Base-by-base conservation (phyloP, 176 grass and related monocot genomes). In the Dactylis glomerata region DNA sequence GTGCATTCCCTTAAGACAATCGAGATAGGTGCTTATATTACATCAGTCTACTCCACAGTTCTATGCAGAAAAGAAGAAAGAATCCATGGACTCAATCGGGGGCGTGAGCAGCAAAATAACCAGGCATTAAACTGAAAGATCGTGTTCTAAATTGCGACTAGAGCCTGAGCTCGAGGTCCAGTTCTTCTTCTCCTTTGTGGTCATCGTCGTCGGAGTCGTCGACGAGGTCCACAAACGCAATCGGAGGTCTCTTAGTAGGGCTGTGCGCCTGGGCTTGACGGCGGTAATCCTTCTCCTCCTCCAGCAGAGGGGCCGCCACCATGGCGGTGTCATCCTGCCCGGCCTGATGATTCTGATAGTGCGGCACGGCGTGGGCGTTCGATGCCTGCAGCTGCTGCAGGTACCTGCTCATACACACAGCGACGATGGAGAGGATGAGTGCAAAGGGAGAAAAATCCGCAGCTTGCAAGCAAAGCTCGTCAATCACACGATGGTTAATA, bases 151-250 rank as follows among this genome's bases (percentile, higher is more conserved):
- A 8, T 73, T 44, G 24, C 9, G 24, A 19, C 80, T 88, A 86
- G 58, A 91, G 89, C 55, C 13, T 91, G 56, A 91, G 86, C 62
- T 91, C 89, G 27, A 91, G 10, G 84, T 87, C 85, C 76, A 91
- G 28, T 34, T 82, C 88, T 38, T 89, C 37, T 27, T 10, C 61
- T 3, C 17, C 47, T 8, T n/a, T 13, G 3, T 27, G 16, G 19
- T 5, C 30, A 6, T 4, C 87, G 2, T 85, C 77, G 5, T 89
- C 88, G 23, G 83, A 86, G 51, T 89, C 88, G 51, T 89, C 88
- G 32, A 82, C 71, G 40, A 89, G 88, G 83, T 89, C 54, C 32
- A 89, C 78, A 56, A 85, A 82, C 1, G 71, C 50, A 24, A 89
- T 59, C 17, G 49, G 49, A 16, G 86, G 22, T 61, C 2, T 70